Evolutionary conservation across 1,284 basidiomycete genomes (phyloP), one percentile per base, ranked within the genome.

Genomic region (Papiliotrema nemorosa): DNA sequence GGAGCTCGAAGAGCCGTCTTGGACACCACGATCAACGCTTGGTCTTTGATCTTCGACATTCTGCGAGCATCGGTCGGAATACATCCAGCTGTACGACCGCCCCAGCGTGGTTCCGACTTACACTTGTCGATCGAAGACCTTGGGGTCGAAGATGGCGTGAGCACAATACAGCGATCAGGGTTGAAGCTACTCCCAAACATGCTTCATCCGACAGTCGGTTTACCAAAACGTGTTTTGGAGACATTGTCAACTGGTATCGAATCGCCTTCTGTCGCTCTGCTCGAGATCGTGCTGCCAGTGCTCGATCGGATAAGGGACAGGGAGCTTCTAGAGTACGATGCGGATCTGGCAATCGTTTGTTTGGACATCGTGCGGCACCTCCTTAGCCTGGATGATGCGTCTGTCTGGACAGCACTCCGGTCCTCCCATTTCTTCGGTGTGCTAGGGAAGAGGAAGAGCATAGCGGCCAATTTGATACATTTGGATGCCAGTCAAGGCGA

Each of bases 351-450:
- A 6, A 37, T 37, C 7, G 6, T 6, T 20, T 37, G 35, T 10
- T 55, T 72, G 45, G 60, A 65, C 26, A 59, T 69, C 14, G 52
- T 72, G 5, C 55, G 63, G 40, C 57, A 60, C 14, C 58, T 72
- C 3, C 35, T 44, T 7, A 7, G 12, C 18, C 7, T 37, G 12
- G 13, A 14, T 4, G 41, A 39, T 52, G 55, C 20, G 10, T 55
- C 61, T 20, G 57, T 64, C 5, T 69, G 64, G 66, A 53, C 54
- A 9, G 60, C 59, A 20, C 53, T 73, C 18, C 60, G 67, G 21
- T 43, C 59, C 1, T 64, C 69, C 0, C 60, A 57, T 2, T 69
- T 73, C 56, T 72, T 73, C 50, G 66, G 64, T 37, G 50, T 54
- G 0, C 52, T 55, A 22, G 58, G 62, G 3, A 61, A 63, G 40